Conservation (phyloP, 2,329 filamentous ascomycete genomes). For the Venturia aucupariae region DNA sequence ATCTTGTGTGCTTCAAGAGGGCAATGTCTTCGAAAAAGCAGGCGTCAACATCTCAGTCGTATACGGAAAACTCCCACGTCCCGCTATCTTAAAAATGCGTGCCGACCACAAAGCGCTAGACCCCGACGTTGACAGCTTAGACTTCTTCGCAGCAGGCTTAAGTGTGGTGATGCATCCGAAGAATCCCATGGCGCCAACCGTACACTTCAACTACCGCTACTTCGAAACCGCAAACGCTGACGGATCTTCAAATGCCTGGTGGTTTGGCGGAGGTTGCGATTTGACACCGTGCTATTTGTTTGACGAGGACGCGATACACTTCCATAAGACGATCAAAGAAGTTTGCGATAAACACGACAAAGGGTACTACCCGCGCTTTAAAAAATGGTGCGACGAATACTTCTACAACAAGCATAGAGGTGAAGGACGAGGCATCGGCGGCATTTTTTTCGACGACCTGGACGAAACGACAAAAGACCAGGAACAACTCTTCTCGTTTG, state of each 20-base stretch:
- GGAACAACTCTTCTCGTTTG: slow-evolving; percentile 83
- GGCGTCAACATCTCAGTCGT: slow-evolving; percentile 93
- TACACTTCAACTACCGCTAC: slow-evolving; percentile 97
- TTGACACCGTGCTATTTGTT: slow-evolving; percentile 90
- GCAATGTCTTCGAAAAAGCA: slow-evolving; percentile 95
- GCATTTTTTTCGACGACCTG: slow-evolving; percentile 98
- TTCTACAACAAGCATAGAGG: slow-evolving; percentile 88
- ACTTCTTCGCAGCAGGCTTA: slow-evolving; percentile 91
- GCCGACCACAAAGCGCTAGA: slow-evolving; percentile 86
- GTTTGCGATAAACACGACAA: slow-evolving; percentile 91
- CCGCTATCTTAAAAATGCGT: slow-evolving; percentile 87
- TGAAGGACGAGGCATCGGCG: slow-evolving; percentile 80
- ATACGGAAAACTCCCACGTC: slow-evolving; percentile 78
- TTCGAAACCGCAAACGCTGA: slow-evolving; percentile 89
- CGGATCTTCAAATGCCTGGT: slow-evolving; percentile 80
- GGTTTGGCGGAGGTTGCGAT: slow-evolving; percentile 95
- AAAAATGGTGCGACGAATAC: slow-evolving; percentile 97
- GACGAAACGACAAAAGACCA: slow-evolving; percentile 79
- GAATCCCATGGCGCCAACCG: slow-evolving; percentile 95
- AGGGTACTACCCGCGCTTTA: slow-evolving; percentile 87
- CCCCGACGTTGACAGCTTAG: slow-evolving; percentile 67
- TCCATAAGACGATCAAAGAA: slow-evolving; percentile 87
- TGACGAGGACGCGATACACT: slow-evolving; percentile 93
- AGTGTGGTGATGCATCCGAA: slow-evolving; percentile 87
- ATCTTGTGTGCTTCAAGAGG: slow-evolving; percentile 89